Base-by-base conservation (phyloP, 768 basidiomycete species). In the Chalciporus pseudorubinellus region DNA sequence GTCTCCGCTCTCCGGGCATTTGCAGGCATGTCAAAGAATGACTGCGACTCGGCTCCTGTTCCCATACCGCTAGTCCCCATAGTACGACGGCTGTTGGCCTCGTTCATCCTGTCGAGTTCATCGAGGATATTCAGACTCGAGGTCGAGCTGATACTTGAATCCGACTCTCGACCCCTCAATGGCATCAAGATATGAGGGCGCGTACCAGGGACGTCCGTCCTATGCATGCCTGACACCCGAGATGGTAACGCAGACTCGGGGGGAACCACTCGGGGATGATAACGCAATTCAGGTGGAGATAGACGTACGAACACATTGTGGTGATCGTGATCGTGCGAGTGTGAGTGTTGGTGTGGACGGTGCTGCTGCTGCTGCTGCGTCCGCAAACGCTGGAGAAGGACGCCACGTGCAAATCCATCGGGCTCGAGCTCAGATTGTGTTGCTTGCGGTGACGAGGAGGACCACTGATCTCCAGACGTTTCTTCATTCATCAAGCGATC, bases 401-500 rank as follows among this genome's bases (percentile, higher is more conserved):
- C 39, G 10, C 7, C 44, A 5, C 52, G 55, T 18, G 29, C 12
- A 7, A 33, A 33, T 16, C 34, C 34, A 36, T 16, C 34, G n/a
- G n/a, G 34, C 34, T 65, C 58, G 3, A 54, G 57, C 8, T 44
- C 4, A 2, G 53, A 24, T 21, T 31, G 31, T 0, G 50, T 20
- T 3, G 6, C 53, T 11, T 39, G 49, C 11, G 53, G 22, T 7
- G 50, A 10, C 2, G 48, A 14, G 14, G 50, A n/a, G 16, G 53
- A 16, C 63, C 45, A 50, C 33, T 46, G 5, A 3, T 60, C 57
- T 14, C 29, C 1, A 19, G 13, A 24, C 22, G 21, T 12, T 0
- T 55, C 62, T 5, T 64, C 63, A 36, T 36, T 44, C 52, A 52
- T 54, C 52, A 62, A 21, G 13, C 60, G 50, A 31, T 64, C 64